Evolutionary conservation across 2,329 filamentous ascomycete species (phyloP).

Genomic region (Davidsoniella australis): DNA sequence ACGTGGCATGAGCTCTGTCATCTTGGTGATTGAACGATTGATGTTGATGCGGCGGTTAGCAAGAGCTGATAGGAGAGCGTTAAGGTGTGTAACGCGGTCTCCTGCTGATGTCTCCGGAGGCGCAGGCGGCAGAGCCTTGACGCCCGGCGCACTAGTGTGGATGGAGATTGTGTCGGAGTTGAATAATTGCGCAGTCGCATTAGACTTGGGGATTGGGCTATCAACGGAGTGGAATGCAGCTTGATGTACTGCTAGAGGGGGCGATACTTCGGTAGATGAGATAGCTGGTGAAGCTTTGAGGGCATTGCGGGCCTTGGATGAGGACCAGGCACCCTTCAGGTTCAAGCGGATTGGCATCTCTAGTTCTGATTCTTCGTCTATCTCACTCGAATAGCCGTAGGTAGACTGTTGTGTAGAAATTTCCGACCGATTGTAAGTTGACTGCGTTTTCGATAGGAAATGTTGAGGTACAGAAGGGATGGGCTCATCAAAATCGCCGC

Average conservation of each 20-base stretch:
- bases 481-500: constrained; percentile 22
- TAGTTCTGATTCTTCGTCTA: neutral
- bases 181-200: constrained; percentile 5
- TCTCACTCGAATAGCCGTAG: no score
- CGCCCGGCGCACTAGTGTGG: constrained; percentile 11
- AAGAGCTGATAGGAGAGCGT: constrained; percentile 47
- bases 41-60: constrained; percentile 54
- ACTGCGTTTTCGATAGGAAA: neutral
- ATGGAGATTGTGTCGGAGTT: constrained; percentile 12
- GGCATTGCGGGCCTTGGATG: constrained; percentile 4
- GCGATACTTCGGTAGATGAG: neutral
- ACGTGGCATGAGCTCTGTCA: constrained; percentile 61
- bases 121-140: constrained; percentile 44
- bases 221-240: neutral
- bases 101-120: constrained; percentile 41
- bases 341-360: constrained; percentile 8
- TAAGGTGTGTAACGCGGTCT: constrained; percentile 49
- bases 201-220: constrained; percentile 5
- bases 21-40: constrained; percentile 53
- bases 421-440: neutral
- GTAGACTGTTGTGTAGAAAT: neutral
- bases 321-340: constrained; percentile 4
- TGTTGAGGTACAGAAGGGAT: constrained; percentile 20
- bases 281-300: neutral
- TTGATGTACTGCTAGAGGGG: neutral